Base-by-base conservation (phyloP, 2,329 filamentous ascomycete species). In the Tolypocladium ophioglossoides region DNA sequence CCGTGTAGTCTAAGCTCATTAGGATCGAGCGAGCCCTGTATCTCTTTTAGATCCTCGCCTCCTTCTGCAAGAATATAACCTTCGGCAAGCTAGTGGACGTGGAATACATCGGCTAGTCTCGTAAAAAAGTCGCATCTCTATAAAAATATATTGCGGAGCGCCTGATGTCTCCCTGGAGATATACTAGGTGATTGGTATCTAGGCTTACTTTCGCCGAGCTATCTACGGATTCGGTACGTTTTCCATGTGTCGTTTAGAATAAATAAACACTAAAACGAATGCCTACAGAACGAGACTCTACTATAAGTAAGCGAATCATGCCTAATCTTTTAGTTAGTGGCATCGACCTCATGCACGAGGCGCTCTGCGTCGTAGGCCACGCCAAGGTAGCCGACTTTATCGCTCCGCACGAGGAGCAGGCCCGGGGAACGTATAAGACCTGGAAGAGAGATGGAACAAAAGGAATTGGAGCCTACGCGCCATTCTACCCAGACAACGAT, bases 131-230 rank as follows among this genome's bases (percentile, higher is more conserved):
- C 1, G n/a, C 14, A 5, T 50, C 44, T 6, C 47, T 58, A 0
- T 55, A 58, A 3, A 22, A 41, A 2, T 35, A 18, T 2, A 30
- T 58, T 30, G n/a, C 37, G 11, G 52, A 52, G 1, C 10, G 44
- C 9, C n/a, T 51, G 7, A n/a, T 58, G 34, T 53, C 57, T 7
- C 57, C 57, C 6, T 58, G 57, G 57, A 58, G 47, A 52, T 57
- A 35, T 48, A 57, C 48, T 55, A 58, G 39, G 57, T 57, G 7
- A 30, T 57, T 32, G 49, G 38, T 14, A 49, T 58, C 3, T 35
- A 54, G 16, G 34, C 41, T 6, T 58, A 54, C 50, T 57, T 57
- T 48, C 39, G 53, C 35, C 57, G 57, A 12, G 27, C 39, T 6
- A 20, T 55, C 20, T 30, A 52, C 18, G 52, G 47, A 3, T 49